These are phyloP conservation scores for Cadophora sp. DNA, from an alignment of 2,329 filamentous ascomycete genomes.

Conservation along the genomic window DNA sequence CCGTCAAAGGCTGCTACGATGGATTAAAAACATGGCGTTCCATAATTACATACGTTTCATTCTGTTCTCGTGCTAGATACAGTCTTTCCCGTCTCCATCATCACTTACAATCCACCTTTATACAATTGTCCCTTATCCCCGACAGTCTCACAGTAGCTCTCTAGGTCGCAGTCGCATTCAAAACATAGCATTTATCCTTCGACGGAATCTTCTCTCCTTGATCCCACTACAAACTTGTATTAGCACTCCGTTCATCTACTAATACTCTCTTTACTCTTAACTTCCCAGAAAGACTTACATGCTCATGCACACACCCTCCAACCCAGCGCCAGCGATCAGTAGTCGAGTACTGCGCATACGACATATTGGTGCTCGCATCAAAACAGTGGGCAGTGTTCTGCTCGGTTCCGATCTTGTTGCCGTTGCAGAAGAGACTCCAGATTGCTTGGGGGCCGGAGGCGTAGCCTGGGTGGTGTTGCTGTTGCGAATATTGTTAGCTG, in stretches of 20 bases:
- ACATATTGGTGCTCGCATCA: constrained; percentile 31
- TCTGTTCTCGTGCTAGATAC: neutral
- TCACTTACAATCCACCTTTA: neutral
- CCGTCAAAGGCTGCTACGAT: neutral
- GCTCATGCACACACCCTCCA: constrained; percentile 31
- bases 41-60: neutral
- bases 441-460: constrained; percentile 28
- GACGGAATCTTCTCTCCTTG: constrained; percentile 9
- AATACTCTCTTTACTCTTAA: too few relatives aligned
- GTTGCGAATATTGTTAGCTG: neutral
- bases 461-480: constrained; percentile 33
- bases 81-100: neutral
- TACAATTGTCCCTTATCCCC: neutral
- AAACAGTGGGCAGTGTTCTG: constrained; percentile 27
- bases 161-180: constrained; percentile 48
- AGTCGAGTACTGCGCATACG: constrained; percentile 30
- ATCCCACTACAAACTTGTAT: neutral
- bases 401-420: constrained; percentile 24
- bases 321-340: constrained; percentile 31
- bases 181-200: constrained; percentile 3
- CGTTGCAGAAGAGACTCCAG: constrained; percentile 32
- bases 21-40: neutral
- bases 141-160: neutral
- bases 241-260: neutral
- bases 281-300: constrained; percentile 20